phyloP scores from a whole-genome alignment of 2,329 filamentous ascomycete genomes.

The Cadophora sp. region DNA sequence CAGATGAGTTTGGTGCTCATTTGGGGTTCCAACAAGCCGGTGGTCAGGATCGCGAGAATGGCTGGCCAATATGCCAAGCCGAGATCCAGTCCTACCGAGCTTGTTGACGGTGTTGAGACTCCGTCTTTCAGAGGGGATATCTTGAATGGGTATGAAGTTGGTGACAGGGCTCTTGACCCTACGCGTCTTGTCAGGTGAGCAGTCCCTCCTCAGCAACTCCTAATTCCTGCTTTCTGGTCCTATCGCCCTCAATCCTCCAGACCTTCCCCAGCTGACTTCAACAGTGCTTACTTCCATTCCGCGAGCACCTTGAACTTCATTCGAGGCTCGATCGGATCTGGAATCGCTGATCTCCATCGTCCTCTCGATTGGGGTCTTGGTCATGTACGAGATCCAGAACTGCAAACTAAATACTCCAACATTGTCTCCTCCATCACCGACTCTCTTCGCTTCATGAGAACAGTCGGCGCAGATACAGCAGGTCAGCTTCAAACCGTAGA shows the following conservation, averaged over 20 bases:
- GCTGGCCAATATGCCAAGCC: conserved; percentile 98
- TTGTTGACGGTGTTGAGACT: conserved; percentile 78
- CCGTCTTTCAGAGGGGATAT: conserved; percentile 96
- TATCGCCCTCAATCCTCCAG: not conserved
- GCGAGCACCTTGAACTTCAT: conserved; percentile 95
- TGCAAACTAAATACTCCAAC: conserved; percentile 84
- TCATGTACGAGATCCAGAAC: conserved; percentile 82
- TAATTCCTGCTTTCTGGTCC: not conserved
- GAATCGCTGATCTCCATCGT: conserved; percentile 91
- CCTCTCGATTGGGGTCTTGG: conserved; percentile 95
- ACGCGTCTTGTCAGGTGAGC: conserved; percentile 75
- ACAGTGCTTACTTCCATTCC: conserved; percentile 90
- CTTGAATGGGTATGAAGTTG: conserved; percentile 82
- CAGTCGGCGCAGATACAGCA: conserved; percentile 86
- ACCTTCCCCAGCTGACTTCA: conserved; percentile 20
- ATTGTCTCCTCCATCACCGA: conserved; percentile 90
- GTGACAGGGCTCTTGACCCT: conserved; percentile 83
- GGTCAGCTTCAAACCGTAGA: conserved; percentile 90
- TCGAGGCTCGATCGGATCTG: conserved; percentile 80
- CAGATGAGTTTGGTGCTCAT: conserved; percentile 98
- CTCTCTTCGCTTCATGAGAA: conserved; percentile 91
- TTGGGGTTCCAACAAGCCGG: conserved; percentile 81
- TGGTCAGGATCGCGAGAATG: conserved; percentile 94
- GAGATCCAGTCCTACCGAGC: conserved; percentile 85
- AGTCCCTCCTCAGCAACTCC: not conserved